Evolutionary conservation across 1,284 basidiomycete genomes (phyloP), one percentile per base, ranked within the genome.

Genomic region (Cryptococcus sp.): DNA sequence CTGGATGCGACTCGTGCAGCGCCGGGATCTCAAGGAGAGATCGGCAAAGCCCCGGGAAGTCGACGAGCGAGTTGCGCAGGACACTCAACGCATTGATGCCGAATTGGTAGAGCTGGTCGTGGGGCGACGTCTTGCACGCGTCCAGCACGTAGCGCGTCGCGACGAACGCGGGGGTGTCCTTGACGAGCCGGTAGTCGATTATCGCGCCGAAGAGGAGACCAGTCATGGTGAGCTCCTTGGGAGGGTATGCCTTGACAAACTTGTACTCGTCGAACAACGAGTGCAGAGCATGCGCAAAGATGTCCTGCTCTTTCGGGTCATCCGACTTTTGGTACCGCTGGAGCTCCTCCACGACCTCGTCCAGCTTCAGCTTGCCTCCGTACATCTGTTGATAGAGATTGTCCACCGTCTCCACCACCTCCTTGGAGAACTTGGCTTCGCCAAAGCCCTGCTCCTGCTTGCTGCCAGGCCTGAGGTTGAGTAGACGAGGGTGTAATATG

Each of bases 221-320:
- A 0, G 96, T 98, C 86, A 98, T 93, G 45, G 87, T 86, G 47
- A 98, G 83, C 79, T 98, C 93, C 61, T 92, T 89, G 33, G 89
- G 83, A 15, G 96, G 96, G 71, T 99, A 92, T 51, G 90, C 89
- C 73, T 96, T 91, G 84, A 98, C 97, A 82, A 97, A 98, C 72
- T 94, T 93, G 84, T 97, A 97, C 80, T 99, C 96, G 84, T 98
- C 96, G 78, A 99, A 98, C 53, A 99, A 85, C 79, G 97, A 96
- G 80, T 98, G 94, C 51, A 98, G 86, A 85, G 97, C 95, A 83
- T 94, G 98, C 13, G 94, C 96, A 73, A 98, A 97, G 58, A 97
- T 85, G 79, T 98, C 91, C 73, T 94, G 91, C 67, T 98, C 93
- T 61, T 87, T 86, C 40, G 85, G 75, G 67, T 89, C 91, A 28